Base-by-base conservation (phyloP, 106 monocot species). In the Chionographis japonica region DNA sequence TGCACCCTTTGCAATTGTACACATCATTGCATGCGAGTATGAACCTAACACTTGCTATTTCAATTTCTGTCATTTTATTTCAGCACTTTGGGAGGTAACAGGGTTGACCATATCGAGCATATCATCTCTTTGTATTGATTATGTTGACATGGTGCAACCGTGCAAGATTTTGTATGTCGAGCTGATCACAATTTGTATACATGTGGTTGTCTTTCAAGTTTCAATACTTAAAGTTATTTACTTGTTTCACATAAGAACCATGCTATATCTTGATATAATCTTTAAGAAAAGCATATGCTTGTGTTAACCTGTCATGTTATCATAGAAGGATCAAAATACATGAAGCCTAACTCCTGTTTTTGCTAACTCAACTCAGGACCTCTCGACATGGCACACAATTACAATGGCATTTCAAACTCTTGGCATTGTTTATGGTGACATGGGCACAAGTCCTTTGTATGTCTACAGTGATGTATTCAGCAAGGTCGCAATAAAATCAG, bases 351-450 rank as follows among this genome's bases (percentile, higher is more conserved):
- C 12, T 59, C 43, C 67, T 38, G 40, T 40, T 15, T 12, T 40
- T 41, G 11, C 58, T 53, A 52, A 66, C 50, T 51, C 18, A 11
- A 27, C 16, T 62, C 87, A 94, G 94, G 84, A 84, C 12, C 12
- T 74, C 12, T 74, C 90, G 12, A 35, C 78, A 40, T 87, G 86
- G 94, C 72, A 63, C 63, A 87, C 84, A 15, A 56, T 94, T 65
- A 76, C 87, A 20, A 90, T 94, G 94, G 90, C 94, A 58, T 94
- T 94, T 70, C 94, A 94, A 83, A 94, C 94, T 79, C 94, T 94
- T 60, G 94, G 94, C 59, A 90, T 94, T 50, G 94, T 94, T 8
- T 94, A 90, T 78, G 90, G 94, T 60, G 94, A 94, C 71, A 72
- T 94, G 86, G 94, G 94, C 9, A 94, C 94, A 27, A 94, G 94